Percentiles rank a stretch among this genome's conserved stretches.
These are phyloP conservation scores for Simplicillium aogashimaense DNA, from an alignment of 2,329 filamentous ascomycete species.

Conservation along the genomic window DNA sequence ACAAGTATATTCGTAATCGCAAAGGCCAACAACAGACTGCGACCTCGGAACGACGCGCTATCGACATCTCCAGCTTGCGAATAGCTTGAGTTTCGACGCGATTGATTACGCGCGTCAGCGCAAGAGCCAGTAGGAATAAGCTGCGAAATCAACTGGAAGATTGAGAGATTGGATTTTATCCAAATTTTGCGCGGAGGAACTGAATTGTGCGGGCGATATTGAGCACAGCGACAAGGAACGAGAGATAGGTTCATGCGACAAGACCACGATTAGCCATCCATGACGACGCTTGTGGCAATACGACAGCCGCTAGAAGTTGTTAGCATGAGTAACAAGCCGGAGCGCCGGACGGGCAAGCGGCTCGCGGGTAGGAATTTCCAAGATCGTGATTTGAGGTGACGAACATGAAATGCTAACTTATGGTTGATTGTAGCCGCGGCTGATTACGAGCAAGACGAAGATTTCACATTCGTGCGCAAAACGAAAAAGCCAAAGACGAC, in stretches of 20 bases:
- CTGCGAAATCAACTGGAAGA: conserved; percentile 6
- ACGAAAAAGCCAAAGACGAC: conserved; percentile 55
- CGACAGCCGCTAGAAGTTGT: conserved; percentile 55
- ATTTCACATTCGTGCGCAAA: conserved; percentile 64
- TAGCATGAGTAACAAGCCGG: conserved; percentile 59
- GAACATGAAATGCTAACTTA: conserved; percentile 8
- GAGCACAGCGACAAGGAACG: conserved; percentile 2
- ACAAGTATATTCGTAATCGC: no score
- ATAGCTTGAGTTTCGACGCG: no score
- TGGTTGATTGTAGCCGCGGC: conserved; percentile 19
- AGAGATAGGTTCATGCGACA: conserved; percentile 12
- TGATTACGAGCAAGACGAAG: conserved; percentile 63
- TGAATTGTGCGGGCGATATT: neutral
- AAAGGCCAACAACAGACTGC: no score
- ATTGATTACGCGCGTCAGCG: no score
- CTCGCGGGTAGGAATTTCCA: conserved; percentile 42
- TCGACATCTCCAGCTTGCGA: no score
- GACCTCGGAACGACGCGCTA: no score
- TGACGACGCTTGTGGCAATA: conserved; percentile 59
- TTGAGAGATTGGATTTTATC: no score
- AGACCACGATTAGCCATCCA: conserved; percentile 40
- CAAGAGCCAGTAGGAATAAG: no score
- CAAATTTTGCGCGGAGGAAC: neutral
- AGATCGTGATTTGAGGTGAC: conserved; percentile 2
- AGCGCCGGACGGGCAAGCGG: conserved; percentile 54